phyloP scores from a whole-genome alignment of 2,329 filamentous ascomycete genomes.

The Aspergillus sp. region DNA sequence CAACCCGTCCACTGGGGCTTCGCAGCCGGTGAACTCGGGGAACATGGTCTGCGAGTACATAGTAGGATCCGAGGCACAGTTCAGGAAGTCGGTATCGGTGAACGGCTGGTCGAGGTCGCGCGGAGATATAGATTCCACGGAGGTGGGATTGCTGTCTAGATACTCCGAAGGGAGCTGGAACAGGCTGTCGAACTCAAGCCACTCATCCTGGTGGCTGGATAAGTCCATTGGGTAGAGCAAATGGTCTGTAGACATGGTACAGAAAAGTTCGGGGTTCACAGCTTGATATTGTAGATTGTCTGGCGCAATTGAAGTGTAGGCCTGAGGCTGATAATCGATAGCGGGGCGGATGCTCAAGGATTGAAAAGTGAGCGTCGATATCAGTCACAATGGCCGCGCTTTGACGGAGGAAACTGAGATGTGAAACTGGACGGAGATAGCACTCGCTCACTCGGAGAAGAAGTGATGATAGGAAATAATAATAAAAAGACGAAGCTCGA shows the following conservation, averaged over 20 bases:
- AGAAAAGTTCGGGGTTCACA: background rate
- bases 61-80: constrained; percentile 21
- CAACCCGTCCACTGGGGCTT: constrained; percentile 20
- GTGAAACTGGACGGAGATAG: background rate
- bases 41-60: constrained; percentile 23
- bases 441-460: background rate
- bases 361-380: background rate
- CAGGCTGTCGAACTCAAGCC: constrained; percentile 36
- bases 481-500: background rate
- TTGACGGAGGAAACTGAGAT: background rate
- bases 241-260: constrained; percentile 29
- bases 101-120: constrained; percentile 29
- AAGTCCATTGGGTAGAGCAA: constrained; percentile 26
- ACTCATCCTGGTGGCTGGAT: constrained; percentile 25
- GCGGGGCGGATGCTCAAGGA: background rate
- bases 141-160: constrained; percentile 29
- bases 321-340: constrained; percentile 20
- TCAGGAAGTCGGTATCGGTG: constrained; percentile 23
- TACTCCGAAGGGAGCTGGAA: constrained; percentile 31
- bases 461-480: constrained; percentile 4
- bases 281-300: background rate
- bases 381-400: constrained; percentile 3
- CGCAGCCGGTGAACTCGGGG: constrained; percentile 25
- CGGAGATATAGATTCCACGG: constrained; percentile 31
- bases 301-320: background rate